Percentiles rank a stretch among this genome's conserved stretches.
phyloP scores from a whole-genome alignment of 495 filamentous ascomycete species.

The Extremus antarcticus region DNA sequence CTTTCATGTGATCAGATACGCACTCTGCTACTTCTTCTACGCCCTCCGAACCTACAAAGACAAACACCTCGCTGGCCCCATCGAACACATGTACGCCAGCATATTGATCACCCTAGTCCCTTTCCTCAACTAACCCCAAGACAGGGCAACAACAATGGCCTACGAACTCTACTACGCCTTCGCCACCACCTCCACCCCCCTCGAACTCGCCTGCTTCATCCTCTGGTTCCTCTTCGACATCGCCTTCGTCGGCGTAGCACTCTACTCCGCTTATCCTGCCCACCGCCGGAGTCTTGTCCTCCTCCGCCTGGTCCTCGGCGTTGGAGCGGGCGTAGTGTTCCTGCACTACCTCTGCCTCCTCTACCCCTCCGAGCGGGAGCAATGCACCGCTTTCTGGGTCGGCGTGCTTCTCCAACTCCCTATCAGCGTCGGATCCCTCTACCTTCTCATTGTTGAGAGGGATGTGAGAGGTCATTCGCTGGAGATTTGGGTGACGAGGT shows the following conservation, averaged over 20 bases:
- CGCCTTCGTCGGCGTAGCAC: constrained; percentile 2
- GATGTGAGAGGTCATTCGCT: constrained; percentile 6
- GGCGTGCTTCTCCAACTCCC: constrained; percentile 4
- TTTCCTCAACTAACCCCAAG: too few relatives aligned
- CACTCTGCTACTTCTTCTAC: constrained; percentile 20
- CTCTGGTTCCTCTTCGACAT: constrained; percentile 9
- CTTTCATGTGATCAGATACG: background rate
- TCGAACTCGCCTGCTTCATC: constrained; percentile 9
- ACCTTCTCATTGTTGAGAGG: background rate
- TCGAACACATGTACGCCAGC: constrained; percentile 12
- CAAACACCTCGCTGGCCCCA: constrained; percentile 2
- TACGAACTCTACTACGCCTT: constrained; percentile 15
- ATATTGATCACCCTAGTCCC: too few relatives aligned
- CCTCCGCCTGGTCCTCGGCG: too few relatives aligned
- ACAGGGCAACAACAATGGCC: constrained; percentile 5
- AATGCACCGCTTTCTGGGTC: constrained; percentile 9
- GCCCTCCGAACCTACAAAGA: constrained; percentile 10
- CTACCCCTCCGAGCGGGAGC: constrained; percentile 8
- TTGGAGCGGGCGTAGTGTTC: constrained; percentile 2
- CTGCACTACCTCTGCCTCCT: constrained; percentile 1
- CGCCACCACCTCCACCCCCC: constrained; percentile 2
- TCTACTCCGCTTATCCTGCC: constrained; percentile 2
- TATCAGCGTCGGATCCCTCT: constrained; percentile 4
- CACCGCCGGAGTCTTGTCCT: too few relatives aligned
- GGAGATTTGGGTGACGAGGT: constrained; percentile 14